These are phyloP conservation scores for Globisporangium ultimum DNA, from an alignment of 352 stramenopile genomes.

Conservation along the genomic window DNA sequence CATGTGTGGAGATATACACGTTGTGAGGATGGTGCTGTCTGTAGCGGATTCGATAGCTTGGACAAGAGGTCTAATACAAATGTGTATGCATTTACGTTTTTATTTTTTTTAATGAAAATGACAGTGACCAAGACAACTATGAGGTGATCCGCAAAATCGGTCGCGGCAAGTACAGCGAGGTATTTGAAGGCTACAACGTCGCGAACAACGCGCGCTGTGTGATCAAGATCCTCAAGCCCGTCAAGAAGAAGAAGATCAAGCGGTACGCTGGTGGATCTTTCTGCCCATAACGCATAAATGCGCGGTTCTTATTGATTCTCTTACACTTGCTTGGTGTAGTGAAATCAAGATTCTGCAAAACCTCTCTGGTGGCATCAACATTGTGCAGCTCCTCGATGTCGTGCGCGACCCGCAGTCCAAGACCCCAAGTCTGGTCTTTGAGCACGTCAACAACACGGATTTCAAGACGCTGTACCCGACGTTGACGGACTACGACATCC, in stretches of 20 bases:
- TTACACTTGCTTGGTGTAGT: constrained; percentile 20
- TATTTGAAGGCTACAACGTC: constrained; percentile 98
- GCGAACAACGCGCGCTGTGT: constrained; percentile 96
- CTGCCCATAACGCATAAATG: not conserved
- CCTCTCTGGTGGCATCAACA: constrained; percentile 97
- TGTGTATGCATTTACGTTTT: no score
- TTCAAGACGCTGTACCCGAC: constrained; percentile 99
- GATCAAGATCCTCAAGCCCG: constrained; percentile 99
- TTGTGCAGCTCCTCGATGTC: constrained; percentile 99
- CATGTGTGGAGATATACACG: no score
- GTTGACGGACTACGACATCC: constrained; percentile 98
- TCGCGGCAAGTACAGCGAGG: constrained; percentile 98
- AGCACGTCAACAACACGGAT: constrained; percentile 99
- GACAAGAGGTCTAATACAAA: no score
- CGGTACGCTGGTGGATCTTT: constrained; percentile 31
- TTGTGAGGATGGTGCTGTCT: no score
- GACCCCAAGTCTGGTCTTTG: constrained; percentile 97
- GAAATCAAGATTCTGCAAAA: constrained; percentile 99
- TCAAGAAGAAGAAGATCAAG: constrained; percentile 99
- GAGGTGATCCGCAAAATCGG: constrained; percentile 99
- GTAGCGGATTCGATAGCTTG: no score
- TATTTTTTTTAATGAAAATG: no score
- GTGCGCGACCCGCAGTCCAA: constrained; percentile 98
- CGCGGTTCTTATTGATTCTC: constrained; percentile 1
- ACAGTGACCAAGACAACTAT: constrained; percentile 97